These are phyloP conservation scores for Nakaseomyces uthaithaninus DNA, from an alignment of 1,139 yeast genomes.

Conservation along the genomic window DNA sequence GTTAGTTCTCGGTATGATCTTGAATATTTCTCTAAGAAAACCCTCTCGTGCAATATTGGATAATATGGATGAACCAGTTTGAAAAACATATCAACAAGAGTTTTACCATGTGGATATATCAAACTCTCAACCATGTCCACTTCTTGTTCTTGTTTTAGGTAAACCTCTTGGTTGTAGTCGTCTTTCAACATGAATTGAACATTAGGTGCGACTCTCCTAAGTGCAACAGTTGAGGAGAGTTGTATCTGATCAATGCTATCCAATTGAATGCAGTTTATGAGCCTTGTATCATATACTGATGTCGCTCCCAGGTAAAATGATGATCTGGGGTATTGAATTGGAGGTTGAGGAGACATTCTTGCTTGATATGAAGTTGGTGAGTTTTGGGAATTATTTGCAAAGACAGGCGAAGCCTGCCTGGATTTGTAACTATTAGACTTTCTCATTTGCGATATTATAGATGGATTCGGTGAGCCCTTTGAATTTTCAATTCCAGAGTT, in stretches of 20 bases:
- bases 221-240: conserved; percentile 47
- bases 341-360: conserved; percentile 32
- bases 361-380: neutral
- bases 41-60: conserved; percentile 70
- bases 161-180: conserved; percentile 59
- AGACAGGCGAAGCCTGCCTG: neutral
- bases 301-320: conserved; percentile 72
- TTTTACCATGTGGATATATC: conserved; percentile 71
- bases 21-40: conserved; percentile 66
- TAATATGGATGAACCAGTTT: conserved; percentile 71
- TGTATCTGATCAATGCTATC: conserved; percentile 39
- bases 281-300: conserved; percentile 53
- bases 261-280: conserved; percentile 45
- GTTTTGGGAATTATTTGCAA: neutral
- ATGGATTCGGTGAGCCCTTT: neutral
- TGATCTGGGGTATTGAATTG: conserved; percentile 60
- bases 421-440: neutral
- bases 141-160: conserved; percentile 54
- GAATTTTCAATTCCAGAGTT: neutral
- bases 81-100: conserved; percentile 61
- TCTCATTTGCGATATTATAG: neutral
- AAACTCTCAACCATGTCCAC: conserved; percentile 65
- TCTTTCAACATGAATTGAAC: conserved; percentile 63
- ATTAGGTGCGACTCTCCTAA: conserved; percentile 58
- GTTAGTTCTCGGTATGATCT: conserved; percentile 71